phyloP scores from a whole-genome alignment of 2,329 filamentous ascomycete species.

The Septoria petroselini region DNA sequence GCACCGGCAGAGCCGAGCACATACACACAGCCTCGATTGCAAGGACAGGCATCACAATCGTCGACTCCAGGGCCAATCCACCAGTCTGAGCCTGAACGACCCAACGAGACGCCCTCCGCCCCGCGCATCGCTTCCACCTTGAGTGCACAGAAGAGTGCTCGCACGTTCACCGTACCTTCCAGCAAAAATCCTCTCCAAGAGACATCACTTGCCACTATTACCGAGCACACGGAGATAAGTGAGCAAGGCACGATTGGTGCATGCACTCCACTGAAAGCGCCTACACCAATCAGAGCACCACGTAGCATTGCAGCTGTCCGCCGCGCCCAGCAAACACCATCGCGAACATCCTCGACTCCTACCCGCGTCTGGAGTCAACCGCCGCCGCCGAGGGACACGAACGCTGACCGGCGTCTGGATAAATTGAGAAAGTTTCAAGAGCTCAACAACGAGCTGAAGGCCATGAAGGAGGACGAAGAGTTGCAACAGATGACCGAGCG shows the following conservation, averaged over 20 bases:
- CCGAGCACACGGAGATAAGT: slow-evolving; percentile 28
- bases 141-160: slow-evolving; percentile 5
- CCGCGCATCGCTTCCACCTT: slow-evolving; percentile 11
- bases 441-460: slow-evolving; percentile 25
- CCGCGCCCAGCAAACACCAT: slow-evolving; percentile 12
- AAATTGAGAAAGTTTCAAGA: slow-evolving; percentile 28
- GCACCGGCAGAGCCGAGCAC: slow-evolving; percentile 17
- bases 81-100: neutral
- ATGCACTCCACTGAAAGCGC: slow-evolving; percentile 7
- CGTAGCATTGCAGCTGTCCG: slow-evolving; percentile 11
- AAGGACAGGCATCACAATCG: neutral
- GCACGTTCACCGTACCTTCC: slow-evolving; percentile 4
- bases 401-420: slow-evolving; percentile 32
- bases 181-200: slow-evolving; percentile 6
- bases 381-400: slow-evolving; percentile 27
- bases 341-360: slow-evolving; percentile 10
- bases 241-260: slow-evolving; percentile 9
- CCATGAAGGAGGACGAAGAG: slow-evolving; percentile 30
- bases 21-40: slow-evolving; percentile 7
- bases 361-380: slow-evolving; percentile 15
- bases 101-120: slow-evolving; percentile 6
- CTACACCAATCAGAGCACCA: slow-evolving; percentile 16
- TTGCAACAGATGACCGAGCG: slow-evolving; percentile 29
- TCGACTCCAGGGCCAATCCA: slow-evolving; percentile 5
- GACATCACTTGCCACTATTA: slow-evolving; percentile 26